Percentiles rank a stretch among this genome's conserved stretches.
Conservation (phyloP, 2,329 filamentous ascomycete species). For the Ascochyta lentis region DNA sequence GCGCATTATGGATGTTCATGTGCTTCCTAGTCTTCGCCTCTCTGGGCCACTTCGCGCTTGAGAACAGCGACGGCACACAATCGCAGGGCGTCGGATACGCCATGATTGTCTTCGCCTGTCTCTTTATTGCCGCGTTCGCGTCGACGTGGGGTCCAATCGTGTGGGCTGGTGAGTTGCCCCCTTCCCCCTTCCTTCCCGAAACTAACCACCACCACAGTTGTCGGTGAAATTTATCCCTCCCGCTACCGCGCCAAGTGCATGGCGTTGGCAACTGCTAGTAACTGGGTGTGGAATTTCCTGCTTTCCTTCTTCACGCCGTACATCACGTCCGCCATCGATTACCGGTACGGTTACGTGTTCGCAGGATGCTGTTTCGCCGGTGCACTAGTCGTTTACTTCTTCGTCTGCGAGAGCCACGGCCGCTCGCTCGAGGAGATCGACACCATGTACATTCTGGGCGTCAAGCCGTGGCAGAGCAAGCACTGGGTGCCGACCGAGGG, state of each 20-base stretch:
- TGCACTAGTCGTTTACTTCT: conserved; percentile 74
- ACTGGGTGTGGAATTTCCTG: conserved; percentile 55
- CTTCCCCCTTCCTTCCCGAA: not conserved
- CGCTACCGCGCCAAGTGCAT: conserved; percentile 56
- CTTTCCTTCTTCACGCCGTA: conserved; percentile 78
- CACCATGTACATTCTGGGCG: conserved; percentile 69
- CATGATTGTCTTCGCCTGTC: conserved; percentile 72
- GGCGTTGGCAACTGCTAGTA: conserved; percentile 53
- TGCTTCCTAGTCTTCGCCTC: conserved; percentile 65
- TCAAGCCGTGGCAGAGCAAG: conserved; percentile 47
- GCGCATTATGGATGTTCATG: conserved; percentile 58
- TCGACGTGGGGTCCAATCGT: conserved; percentile 75
- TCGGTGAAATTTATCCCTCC: conserved; percentile 70
- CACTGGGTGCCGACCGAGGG: conserved; percentile 56
- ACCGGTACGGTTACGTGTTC: conserved; percentile 78
- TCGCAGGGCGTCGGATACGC: conserved; percentile 60
- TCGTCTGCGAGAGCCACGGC: conserved; percentile 76
- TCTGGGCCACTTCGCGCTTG: conserved; percentile 54
- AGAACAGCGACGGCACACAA: conserved; percentile 38
- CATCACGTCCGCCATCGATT: conserved; percentile 74
- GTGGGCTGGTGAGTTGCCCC: conserved; percentile 61
- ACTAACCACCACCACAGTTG: conserved; percentile 48
- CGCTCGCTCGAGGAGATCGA: conserved; percentile 81
- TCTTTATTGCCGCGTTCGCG: conserved; percentile 71
- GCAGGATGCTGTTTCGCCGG: conserved; percentile 72